Evolutionary conservation across 495 filamentous ascomycete genomes (phyloP), one percentile per base, ranked within the genome.

Genomic region (Penicillium odoratum): DNA sequence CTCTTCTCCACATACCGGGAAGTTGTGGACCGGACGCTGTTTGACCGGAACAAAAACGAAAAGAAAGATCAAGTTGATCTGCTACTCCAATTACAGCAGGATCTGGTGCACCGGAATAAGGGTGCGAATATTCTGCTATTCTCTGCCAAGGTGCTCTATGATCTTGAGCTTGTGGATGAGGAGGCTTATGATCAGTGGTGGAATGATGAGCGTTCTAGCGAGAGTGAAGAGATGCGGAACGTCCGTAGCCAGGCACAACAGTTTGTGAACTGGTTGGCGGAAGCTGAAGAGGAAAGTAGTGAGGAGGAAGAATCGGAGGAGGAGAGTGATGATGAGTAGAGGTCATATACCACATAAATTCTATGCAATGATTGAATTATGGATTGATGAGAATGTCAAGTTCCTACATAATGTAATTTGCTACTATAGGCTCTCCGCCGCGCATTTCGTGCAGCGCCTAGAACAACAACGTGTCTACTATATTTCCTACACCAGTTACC

Each of bases 161-260:
- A 88, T 55, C 69, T 88, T 52, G 94, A 98, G 59, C 79, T 97
- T 7, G 69, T 97, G 1, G 92, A 97, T 68, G 90, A 96, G 69
- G 93, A 96, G 40, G 92, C 87, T 0, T 88, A 94, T 45, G 75
- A 92, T 66, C 82, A 83, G 56, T 98, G 94, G 94, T 98, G 93
- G 93, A 81, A 76, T 18, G 85, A 94, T 70, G 77, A 78, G 58
- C 81, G 83, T 62, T 84, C 85, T 7, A 82, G 75, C 30, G 81
- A 77, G 53, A 83, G 73, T 7, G 88, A 88, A 31, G 80, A 82
- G 52, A 85, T 97, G 85, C 66, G 73, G 42, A 83, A 70, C 56
- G 84, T 97, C 26, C 86, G 88, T 63, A 83, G 75, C 33, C 86
- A 89, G 71, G 88, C 88, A 49, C 75, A 85, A 67, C 85, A 86